phyloP scores from a whole-genome alignment of 1,284 basidiomycete species.

The Mycena citricolor region DNA sequence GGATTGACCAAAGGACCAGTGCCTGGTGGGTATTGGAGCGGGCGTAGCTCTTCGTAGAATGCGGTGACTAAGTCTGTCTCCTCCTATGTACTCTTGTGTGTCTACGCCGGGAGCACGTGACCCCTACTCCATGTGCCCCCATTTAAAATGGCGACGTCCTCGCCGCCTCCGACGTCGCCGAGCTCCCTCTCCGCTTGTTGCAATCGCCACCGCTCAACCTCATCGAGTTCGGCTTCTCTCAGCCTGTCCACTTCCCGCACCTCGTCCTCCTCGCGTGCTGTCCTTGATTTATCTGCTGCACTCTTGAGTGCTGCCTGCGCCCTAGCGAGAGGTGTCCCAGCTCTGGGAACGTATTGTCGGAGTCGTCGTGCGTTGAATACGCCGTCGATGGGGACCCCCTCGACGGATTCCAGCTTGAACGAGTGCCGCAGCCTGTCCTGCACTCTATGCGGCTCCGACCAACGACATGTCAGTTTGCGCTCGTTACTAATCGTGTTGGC shows the following conservation, averaged over 20 bases:
- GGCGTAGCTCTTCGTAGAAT: too few relatives aligned
- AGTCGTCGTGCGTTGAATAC: slow-evolving; percentile 12
- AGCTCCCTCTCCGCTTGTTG: slow-evolving; percentile 1
- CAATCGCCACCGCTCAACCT: slow-evolving; percentile 9
- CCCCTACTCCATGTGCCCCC: too few relatives aligned
- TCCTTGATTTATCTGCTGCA: background rate
- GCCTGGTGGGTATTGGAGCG: too few relatives aligned
- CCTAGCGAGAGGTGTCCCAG: slow-evolving; percentile 5
- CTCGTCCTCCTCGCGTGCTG: background rate
- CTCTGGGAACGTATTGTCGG: background rate
- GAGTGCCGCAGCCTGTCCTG: slow-evolving; percentile 1
- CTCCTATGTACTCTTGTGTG: too few relatives aligned
- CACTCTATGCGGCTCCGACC: slow-evolving; percentile 13
- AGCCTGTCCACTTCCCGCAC: slow-evolving; percentile 3
- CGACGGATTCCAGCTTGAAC: slow-evolving; percentile 8
- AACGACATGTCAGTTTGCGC: slow-evolving; percentile 25
- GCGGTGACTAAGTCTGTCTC: too few relatives aligned
- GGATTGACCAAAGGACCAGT: too few relatives aligned
- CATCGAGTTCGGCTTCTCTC: slow-evolving; percentile 5
- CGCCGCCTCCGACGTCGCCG: too few relatives aligned
- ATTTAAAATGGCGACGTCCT: too few relatives aligned
- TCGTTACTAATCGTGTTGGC: slow-evolving; percentile 29
- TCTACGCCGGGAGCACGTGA: too few relatives aligned
- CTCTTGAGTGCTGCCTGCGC: slow-evolving; percentile 9
- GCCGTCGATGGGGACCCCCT: slow-evolving; percentile 6